Evolutionary conservation across 176 grass and related monocot species (phyloP).

Genomic region (Zoysia japonica): DNA sequence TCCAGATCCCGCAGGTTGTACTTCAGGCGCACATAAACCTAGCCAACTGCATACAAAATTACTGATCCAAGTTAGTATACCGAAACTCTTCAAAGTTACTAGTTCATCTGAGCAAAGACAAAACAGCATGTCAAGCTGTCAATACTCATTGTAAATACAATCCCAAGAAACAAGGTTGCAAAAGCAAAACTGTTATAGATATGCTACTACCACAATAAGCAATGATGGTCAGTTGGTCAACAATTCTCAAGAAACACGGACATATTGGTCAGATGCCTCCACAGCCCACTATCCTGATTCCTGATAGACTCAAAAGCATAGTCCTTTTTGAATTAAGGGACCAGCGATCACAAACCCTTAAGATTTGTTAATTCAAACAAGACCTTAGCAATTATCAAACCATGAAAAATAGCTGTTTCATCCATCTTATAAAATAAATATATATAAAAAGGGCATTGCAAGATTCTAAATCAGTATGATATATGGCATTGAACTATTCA

Average conservation of each 20-base stretch:
- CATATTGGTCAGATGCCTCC: background rate
- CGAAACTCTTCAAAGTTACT: too few species aligned
- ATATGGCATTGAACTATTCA: too few species aligned
- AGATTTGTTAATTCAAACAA: background rate
- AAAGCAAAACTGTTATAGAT: background rate
- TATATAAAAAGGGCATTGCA: too few species aligned
- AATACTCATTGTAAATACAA: background rate
- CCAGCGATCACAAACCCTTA: background rate
- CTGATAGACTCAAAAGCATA: background rate
- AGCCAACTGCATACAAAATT: too few species aligned
- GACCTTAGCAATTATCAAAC: background rate
- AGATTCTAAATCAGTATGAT: too few species aligned
- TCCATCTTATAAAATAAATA: background rate
- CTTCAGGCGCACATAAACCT: too few species aligned
- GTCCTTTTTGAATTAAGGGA: background rate
- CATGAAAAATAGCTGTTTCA: background rate
- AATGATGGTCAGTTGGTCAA: background rate
- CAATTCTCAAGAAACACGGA: background rate
- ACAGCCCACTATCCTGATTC: background rate
- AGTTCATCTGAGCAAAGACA: too few species aligned
- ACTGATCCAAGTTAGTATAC: too few species aligned
- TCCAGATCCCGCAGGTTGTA: too few species aligned
- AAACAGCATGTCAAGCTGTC: too few species aligned
- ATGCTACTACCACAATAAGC: background rate
- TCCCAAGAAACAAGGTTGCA: background rate